A percentile compares a stretch with the other conserved stretches of the same genome.
phyloP scores from a whole-genome alignment of 352 stramenopile genomes.

The Globisporangium cylindrosporum region DNA sequence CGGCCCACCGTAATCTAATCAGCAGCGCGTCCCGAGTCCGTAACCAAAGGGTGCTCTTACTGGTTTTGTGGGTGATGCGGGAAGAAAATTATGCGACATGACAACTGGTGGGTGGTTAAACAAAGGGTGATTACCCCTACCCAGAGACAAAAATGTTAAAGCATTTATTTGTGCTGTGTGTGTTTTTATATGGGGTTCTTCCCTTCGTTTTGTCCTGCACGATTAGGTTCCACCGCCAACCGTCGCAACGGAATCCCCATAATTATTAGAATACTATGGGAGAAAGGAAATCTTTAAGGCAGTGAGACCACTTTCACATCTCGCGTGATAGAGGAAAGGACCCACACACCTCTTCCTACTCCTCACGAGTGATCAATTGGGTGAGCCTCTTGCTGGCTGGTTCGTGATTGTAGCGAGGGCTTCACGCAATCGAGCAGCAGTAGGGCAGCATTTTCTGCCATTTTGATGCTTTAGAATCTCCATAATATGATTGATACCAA shows the following conservation, averaged over 20 bases:
- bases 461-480: no score
- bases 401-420: no score
- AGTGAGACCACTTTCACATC: not conserved
- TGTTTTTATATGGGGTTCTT: not conserved
- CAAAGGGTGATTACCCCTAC: not conserved
- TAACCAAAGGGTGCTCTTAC: not conserved
- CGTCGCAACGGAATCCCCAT: not conserved
- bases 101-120: not conserved
- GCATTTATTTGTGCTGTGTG: no score
- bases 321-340: not conserved
- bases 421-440: no score
- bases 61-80: not conserved
- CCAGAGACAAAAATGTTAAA: no score
- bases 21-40: not conserved
- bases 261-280: no score
- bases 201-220: not conserved
- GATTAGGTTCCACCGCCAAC: not conserved
- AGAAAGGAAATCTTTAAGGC: not conserved
- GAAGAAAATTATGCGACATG: not conserved
- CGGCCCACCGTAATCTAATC: slow-evolving; percentile 2
- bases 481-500: no score
- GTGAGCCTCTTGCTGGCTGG: no score
- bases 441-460: no score
- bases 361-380: not conserved
- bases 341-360: no score